A percentile compares a stretch with the other conserved stretches of the same genome.
Evolutionary conservation across 2,329 filamentous ascomycete genomes (phyloP).

Genomic region (Neofusicoccum ribis): DNA sequence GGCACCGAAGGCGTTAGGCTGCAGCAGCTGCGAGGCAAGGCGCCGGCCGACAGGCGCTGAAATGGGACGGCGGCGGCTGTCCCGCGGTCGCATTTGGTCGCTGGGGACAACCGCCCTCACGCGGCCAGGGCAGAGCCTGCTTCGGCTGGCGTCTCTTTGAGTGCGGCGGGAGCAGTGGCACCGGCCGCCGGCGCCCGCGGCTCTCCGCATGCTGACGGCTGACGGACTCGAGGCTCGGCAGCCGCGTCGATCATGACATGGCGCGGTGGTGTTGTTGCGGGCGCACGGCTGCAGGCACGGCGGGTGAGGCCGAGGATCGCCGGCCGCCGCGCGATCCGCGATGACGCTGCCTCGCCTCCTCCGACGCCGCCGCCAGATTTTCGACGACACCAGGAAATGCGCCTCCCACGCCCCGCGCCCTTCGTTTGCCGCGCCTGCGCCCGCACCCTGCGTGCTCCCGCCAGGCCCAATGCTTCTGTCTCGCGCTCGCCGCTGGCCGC

Average conservation of each 20-base stretch:
- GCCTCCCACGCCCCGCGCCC: background rate
- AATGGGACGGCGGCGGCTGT: background rate
- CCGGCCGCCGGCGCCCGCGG: background rate
- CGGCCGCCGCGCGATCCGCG: background rate
- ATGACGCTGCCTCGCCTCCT: background rate
- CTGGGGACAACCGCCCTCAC: background rate
- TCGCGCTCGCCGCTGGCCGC: background rate
- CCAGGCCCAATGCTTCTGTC: constrained; percentile 8
- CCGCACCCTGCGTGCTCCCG: background rate
- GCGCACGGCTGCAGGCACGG: background rate
- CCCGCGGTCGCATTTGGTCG: background rate
- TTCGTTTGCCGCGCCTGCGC: constrained; percentile 14
- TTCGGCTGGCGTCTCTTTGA: background rate
- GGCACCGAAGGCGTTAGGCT: constrained; percentile 9
- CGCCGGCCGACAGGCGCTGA: background rate
- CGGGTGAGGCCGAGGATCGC: background rate
- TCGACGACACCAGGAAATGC: constrained; percentile 6
- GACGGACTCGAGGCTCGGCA: background rate
- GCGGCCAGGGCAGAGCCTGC: background rate
- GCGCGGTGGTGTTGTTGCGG: constrained; percentile 6
- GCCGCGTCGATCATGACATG: constrained; percentile 7
- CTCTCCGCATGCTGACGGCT: background rate
- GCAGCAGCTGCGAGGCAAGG: no score
- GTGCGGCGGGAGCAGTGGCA: background rate
- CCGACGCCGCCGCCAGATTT: background rate